Evolutionary conservation across 2,329 filamentous ascomycete species (phyloP).

Genomic region (Fusarium sp.): DNA sequence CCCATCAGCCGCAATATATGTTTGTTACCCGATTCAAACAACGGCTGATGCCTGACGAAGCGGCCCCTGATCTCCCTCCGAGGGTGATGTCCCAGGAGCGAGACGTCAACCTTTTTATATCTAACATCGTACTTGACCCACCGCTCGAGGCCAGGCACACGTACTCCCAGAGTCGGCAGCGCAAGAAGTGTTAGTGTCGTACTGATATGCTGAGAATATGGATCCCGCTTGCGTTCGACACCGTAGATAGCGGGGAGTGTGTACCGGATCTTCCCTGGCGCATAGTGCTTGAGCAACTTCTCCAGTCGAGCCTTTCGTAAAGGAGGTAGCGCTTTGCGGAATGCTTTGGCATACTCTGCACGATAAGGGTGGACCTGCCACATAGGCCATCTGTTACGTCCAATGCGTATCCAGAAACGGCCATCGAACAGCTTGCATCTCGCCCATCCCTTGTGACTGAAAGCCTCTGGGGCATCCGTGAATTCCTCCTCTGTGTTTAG

Average conservation of each 20-base stretch:
- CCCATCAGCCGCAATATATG: slow-evolving; percentile 26
- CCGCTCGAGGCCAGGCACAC: slow-evolving; percentile 56
- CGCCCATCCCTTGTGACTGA: slow-evolving; percentile 48
- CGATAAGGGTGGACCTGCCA: slow-evolving; percentile 59
- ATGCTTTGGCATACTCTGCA: slow-evolving; percentile 55
- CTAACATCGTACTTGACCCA: slow-evolving; percentile 61
- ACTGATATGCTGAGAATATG: slow-evolving; percentile 38
- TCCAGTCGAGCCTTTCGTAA: slow-evolving; percentile 49
- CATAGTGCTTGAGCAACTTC: slow-evolving; percentile 57
- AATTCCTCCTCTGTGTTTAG: slow-evolving; percentile 8
- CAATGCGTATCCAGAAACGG: slow-evolving; percentile 67
- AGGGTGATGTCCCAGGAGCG: slow-evolving; percentile 46
- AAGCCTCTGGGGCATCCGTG: neutral
- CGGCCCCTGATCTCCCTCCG: slow-evolving; percentile 17
- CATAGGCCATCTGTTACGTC: slow-evolving; percentile 52
- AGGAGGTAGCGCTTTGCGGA: slow-evolving; percentile 55
- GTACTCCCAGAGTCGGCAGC: slow-evolving; percentile 61
- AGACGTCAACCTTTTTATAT: slow-evolving; percentile 60
- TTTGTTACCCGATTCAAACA: slow-evolving; percentile 22
- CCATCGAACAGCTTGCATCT: slow-evolving; percentile 62
- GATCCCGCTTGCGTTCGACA: slow-evolving; percentile 46
- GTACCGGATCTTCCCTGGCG: slow-evolving; percentile 64
- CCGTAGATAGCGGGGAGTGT: slow-evolving; percentile 65
- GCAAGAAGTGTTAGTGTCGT: slow-evolving; percentile 56
- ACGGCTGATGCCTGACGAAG: slow-evolving; percentile 4